These are phyloP conservation scores for Forsythia suspensa DNA, from an alignment of 257 asterid species.

Conservation along the genomic window DNA sequence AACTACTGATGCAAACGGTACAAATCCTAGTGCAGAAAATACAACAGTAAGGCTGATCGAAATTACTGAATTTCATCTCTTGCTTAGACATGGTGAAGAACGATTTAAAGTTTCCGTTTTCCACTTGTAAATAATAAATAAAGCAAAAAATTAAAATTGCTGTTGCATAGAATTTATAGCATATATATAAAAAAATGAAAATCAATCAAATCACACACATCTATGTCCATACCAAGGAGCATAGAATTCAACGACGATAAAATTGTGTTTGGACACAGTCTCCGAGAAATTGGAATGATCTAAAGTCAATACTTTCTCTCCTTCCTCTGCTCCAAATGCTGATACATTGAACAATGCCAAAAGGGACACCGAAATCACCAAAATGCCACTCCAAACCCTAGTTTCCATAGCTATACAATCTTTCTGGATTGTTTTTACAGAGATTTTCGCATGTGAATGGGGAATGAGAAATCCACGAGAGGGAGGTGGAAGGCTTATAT, in stretches of 20 bases:
- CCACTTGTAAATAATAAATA: background rate
- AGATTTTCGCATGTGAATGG: conserved; percentile 14
- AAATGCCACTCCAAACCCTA: conserved; percentile 34
- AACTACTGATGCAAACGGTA: background rate
- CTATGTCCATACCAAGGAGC: conserved; percentile 61
- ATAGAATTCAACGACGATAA: conserved; percentile 75
- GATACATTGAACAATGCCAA: conserved; percentile 31
- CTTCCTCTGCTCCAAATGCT: conserved; percentile 40
- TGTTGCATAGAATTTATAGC: background rate
- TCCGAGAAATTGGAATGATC: conserved; percentile 67
- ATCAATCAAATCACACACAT: background rate
- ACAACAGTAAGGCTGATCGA: background rate
- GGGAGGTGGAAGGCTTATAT: conserved; percentile 21
- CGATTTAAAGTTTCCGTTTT: background rate
- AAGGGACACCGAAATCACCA: conserved; percentile 26
- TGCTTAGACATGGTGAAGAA: background rate
- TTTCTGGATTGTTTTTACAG: conserved; percentile 23
- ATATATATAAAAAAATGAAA: background rate
- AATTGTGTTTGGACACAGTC: conserved; percentile 43
- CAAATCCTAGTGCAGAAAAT: background rate
- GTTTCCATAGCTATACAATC: conserved; percentile 33
- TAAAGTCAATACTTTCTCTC: conserved; percentile 64
- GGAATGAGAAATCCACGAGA: background rate
- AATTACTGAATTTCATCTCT: background rate
- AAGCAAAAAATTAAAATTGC: background rate